These are phyloP conservation scores for Prillingera fragicola DNA, from an alignment of 1,284 basidiomycete species.

Conservation along the genomic window DNA sequence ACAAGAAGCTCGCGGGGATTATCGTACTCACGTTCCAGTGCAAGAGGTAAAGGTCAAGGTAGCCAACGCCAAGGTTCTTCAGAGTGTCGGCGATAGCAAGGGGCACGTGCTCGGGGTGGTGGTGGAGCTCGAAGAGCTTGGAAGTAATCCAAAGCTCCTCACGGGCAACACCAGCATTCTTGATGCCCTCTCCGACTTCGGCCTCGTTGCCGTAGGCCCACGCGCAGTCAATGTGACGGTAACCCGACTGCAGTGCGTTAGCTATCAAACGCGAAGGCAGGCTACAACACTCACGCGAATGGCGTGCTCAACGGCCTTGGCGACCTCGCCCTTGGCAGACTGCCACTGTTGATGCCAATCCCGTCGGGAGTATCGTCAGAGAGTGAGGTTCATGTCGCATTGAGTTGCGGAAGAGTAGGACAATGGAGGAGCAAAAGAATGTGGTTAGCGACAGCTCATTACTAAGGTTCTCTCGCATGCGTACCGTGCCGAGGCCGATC, in stretches of 20 bases:
- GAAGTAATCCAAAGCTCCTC: conserved; percentile 64
- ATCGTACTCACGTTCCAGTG: conserved; percentile 59
- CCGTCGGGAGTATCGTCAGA: neutral
- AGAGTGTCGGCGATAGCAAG: conserved; percentile 68
- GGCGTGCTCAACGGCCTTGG: conserved; percentile 46
- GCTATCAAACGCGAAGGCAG: neutral
- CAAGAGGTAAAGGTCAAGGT: conserved; percentile 78
- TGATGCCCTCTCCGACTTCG: conserved; percentile 76
- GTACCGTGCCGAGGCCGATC: conserved; percentile 52
- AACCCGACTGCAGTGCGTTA: conserved; percentile 48
- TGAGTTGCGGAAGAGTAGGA: neutral
- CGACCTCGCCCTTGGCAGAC: conserved; percentile 47
- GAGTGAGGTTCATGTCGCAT: neutral
- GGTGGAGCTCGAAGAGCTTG: conserved; percentile 64
- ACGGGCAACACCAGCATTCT: conserved; percentile 55
- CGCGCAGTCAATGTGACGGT: conserved; percentile 64
- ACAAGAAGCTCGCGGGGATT: neutral
- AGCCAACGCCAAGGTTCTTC: conserved; percentile 62
- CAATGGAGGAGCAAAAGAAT: neutral
- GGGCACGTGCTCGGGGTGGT: conserved; percentile 55
- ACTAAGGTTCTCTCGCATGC: conserved; percentile 21
- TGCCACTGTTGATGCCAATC: conserved; percentile 47
- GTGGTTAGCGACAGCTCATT: too few relatives aligned
- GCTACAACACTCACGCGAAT: conserved; percentile 31
- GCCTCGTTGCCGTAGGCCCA: conserved; percentile 63